Conservation (phyloP, 768 basidiomycete genomes). For the Daedaleopsis nitida region DNA sequence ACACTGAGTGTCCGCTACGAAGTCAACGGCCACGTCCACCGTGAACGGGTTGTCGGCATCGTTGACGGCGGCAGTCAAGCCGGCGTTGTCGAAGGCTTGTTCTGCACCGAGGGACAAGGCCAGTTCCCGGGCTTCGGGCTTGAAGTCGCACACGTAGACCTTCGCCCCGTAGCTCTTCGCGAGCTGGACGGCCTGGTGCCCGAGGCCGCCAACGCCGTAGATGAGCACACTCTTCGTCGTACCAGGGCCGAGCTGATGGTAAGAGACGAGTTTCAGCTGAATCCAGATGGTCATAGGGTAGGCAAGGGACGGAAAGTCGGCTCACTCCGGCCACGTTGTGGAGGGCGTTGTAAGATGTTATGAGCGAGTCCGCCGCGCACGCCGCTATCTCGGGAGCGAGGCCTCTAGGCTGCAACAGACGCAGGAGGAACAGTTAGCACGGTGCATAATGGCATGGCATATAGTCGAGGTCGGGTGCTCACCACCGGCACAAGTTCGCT, state of each 20-base stretch:
- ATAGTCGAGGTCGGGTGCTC: background rate
- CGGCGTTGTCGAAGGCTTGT: no score
- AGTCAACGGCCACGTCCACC: no score
- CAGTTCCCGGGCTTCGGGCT: conserved; percentile 11
- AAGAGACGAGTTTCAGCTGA: background rate
- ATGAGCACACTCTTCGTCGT: conserved; percentile 34
- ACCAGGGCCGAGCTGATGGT: conserved; percentile 1
- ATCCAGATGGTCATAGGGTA: background rate
- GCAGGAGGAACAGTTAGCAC: background rate
- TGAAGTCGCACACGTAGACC: conserved; percentile 14
- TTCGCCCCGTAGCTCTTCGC: conserved; percentile 14
- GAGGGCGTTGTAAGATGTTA: conserved; percentile 11
- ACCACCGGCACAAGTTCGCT: conserved; percentile 14
- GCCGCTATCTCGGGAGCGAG: conserved; percentile 10
- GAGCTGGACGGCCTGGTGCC: conserved; percentile 30
- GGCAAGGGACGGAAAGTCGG: no score
- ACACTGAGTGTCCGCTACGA: no score
- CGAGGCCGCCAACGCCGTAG: conserved; percentile 33
- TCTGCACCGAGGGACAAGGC: no score
- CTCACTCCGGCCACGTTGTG: conserved; percentile 8
- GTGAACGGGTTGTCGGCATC: no score
- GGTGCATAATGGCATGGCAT: background rate
- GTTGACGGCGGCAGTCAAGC: no score
- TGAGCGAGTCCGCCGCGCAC: conserved; percentile 3
- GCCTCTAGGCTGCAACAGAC: conserved; percentile 4